Evolutionary conservation across 2,329 filamentous ascomycete genomes (phyloP), one percentile per base, ranked within the genome.

Genomic region (Colletotrichum siamense): DNA sequence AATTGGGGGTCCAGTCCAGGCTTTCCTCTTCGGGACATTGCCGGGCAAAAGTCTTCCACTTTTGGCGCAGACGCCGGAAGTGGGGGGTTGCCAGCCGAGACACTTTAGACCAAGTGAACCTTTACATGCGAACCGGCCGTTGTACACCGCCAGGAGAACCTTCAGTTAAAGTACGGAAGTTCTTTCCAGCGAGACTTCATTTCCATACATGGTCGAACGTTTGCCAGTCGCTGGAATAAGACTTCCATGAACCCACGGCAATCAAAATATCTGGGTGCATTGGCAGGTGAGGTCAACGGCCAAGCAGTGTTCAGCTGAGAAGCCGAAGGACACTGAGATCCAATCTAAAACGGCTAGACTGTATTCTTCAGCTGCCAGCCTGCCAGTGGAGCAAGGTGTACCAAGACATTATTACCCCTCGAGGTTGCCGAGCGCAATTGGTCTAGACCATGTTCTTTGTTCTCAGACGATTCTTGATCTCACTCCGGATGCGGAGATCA

Each of bases 391-490:
- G 30, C 10, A 22, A 28, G 59, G 10, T 15, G n/a, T 24, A 63
- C 12, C 28, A 30, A 15, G 32, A 22, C 59, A 32, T 8, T 8
- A 2, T 22, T 61, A 18, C 24, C 57, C 16, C 8, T 61, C 30
- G 16, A 52, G 1, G n/a, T 52, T 18, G 32, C 59, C 30, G 59
- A 34, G 30, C 59, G 59, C 30, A 34, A 22, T 15, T 36, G 18
- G 32, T 36, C 59, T 63, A 34, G 59, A 30, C 59, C 30, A 9
- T 24, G 10, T 63, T 36, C 59, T 63, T 34, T 63, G 59, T 32
- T 22, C 18, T 34, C 22, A n/a, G 30, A 15, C 12, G 59, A 63
- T 32, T 63, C 13, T 63, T 34, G 59, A 32, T 36, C 30, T n/a
- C n/a, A 22, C 28, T 63, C 59, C 59, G 59, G 8, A 63, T 63